Conservation (phyloP, 306 rosid genomes). For the Mucuna pruriens region DNA sequence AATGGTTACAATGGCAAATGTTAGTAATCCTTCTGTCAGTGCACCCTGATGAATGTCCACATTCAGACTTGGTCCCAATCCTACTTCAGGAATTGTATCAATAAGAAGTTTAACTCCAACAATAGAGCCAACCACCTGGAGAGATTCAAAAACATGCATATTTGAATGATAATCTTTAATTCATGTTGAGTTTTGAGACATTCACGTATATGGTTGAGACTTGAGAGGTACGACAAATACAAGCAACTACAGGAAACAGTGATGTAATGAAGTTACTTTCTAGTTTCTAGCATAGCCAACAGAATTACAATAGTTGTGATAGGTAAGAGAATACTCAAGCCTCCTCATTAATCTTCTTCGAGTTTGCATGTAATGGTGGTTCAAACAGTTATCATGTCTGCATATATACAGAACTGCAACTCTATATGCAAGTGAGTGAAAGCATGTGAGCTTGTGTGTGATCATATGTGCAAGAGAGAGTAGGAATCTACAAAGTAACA, state of each 20-base stretch:
- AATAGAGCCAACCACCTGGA: conserved; percentile 82
- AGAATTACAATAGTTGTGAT: not conserved
- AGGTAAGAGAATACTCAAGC: not conserved
- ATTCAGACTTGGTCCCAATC: conserved; percentile 74
- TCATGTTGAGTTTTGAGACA: not conserved
- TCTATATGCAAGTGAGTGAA: not conserved
- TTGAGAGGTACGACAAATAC: conserved; percentile 19
- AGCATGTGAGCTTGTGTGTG: not conserved
- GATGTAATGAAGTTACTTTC: not conserved
- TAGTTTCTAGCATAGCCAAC: not conserved
- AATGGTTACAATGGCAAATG: conserved; percentile 66
- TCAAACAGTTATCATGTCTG: too few species aligned
- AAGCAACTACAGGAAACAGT: not conserved
- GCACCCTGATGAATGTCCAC: conserved; percentile 84
- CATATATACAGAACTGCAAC: not conserved
- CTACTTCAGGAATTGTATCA: conserved; percentile 69
- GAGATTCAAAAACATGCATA: conserved; percentile 31
- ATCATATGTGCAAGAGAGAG: not conserved
- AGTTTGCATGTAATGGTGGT: too few species aligned
- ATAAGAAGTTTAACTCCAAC: conserved; percentile 68
- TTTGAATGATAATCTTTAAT: conserved; percentile 26
- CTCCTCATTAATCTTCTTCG: not conserved
- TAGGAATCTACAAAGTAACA: not conserved
- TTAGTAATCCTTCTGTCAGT: conserved; percentile 79
- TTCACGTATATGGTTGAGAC: conserved; percentile 5